These are phyloP conservation scores for Mantamonas sphyraenae DNA, from an alignment of 78 protist genomes.

Conservation along the genomic window DNA sequence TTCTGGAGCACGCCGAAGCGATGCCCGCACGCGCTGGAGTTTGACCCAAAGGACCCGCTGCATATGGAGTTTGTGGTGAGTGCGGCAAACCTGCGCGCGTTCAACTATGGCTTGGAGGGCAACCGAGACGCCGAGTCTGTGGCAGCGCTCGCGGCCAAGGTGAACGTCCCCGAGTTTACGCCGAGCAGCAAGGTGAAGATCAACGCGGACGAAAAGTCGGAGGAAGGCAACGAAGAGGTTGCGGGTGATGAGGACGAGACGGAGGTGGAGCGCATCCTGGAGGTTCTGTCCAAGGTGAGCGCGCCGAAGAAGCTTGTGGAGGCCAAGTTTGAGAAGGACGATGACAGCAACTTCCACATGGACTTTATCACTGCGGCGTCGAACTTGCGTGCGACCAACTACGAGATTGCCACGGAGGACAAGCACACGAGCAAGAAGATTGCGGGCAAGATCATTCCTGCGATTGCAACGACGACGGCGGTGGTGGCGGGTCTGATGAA, in stretches of 20 bases:
- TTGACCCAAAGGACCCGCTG: conserved; percentile 7
- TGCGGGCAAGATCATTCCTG: conserved; percentile 86
- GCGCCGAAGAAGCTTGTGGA: background rate
- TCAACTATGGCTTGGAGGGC: background rate
- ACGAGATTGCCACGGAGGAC: conserved; percentile 72
- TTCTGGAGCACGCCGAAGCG: conserved; percentile 6
- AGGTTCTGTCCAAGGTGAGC: background rate
- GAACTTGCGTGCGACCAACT: conserved; percentile 89
- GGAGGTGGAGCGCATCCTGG: background rate
- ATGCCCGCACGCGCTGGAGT: conserved; percentile 1
- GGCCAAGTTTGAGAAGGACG: conserved; percentile 79
- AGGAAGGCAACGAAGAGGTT: background rate
- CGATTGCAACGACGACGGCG: conserved; percentile 91
- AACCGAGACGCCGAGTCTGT: conserved; percentile 6
- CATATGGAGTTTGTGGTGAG: conserved; percentile 5
- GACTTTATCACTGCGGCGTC: conserved; percentile 80
- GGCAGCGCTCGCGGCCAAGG: background rate
- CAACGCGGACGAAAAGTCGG: conserved; percentile 5
- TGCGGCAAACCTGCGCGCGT: conserved; percentile 5
- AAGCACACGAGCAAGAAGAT: conserved; percentile 47
- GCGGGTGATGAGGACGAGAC: background rate
- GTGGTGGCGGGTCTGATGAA: conserved; percentile 54
- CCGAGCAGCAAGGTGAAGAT: conserved; percentile 34
- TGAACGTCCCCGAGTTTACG: conserved; percentile 42
- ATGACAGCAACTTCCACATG: conserved; percentile 90